Percentiles rank a stretch among this genome's conserved stretches.
These are phyloP conservation scores for Salvia miltiorrhiza DNA, from an alignment of 257 asterid species.

Conservation along the genomic window DNA sequence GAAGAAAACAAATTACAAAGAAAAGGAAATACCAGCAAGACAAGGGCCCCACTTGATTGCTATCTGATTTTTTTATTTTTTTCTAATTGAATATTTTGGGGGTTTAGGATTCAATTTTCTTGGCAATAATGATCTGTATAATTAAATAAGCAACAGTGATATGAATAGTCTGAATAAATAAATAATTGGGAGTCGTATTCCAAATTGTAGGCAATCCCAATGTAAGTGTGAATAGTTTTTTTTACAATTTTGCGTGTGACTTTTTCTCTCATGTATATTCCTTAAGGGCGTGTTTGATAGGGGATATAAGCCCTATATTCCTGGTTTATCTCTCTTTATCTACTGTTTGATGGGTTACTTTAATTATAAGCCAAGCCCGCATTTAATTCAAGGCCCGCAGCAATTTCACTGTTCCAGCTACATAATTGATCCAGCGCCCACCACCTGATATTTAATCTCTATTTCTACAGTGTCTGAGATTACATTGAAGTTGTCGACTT, in stretches of 20 bases:
- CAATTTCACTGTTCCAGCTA: no score
- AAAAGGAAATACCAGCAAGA: slow-evolving; percentile 36
- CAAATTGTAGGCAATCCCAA: slow-evolving; percentile 32
- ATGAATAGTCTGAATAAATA: neutral
- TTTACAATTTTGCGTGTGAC: slow-evolving; percentile 8
- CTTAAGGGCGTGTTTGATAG: no score
- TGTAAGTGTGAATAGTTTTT: neutral
- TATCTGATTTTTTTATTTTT: slow-evolving; percentile 19
- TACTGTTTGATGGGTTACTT: no score
- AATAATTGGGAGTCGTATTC: slow-evolving; percentile 23
- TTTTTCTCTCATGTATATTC: slow-evolving; percentile 22
- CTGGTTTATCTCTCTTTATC: no score
- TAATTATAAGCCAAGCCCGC: no score
- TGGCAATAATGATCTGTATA: slow-evolving; percentile 10
- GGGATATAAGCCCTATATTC: no score
- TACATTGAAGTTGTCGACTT: no score
- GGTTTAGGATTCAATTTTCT: slow-evolving; percentile 25
- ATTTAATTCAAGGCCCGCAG: no score
- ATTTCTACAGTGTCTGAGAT: no score
- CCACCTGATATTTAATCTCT: no score
- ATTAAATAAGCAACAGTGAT: slow-evolving; percentile 3
- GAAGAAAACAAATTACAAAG: neutral
- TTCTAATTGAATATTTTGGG: slow-evolving; percentile 25
- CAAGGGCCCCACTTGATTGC: slow-evolving; percentile 31
- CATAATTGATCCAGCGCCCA: no score